A percentile compares a stretch with the other conserved stretches of the same genome.
Evolutionary conservation across 1,284 basidiomycete genomes (phyloP).

Genomic region (Puccinia triticina): DNA sequence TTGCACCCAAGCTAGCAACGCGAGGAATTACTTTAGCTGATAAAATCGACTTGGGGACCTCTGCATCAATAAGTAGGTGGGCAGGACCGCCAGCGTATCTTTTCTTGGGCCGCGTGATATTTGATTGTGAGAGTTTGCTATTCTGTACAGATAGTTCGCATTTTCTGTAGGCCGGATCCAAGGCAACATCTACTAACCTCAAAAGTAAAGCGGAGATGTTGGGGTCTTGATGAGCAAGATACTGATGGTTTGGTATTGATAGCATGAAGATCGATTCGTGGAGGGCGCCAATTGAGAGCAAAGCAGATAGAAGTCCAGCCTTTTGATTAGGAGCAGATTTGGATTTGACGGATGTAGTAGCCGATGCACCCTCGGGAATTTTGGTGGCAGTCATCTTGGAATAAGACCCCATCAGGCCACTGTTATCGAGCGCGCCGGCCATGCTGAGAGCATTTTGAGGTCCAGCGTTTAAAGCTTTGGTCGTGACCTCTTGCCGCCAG

Average conservation of each 20-base stretch:
- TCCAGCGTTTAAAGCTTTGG: conserved; percentile 30
- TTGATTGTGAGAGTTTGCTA: not conserved
- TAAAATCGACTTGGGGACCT: conserved; percentile 67
- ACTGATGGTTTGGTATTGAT: conserved; percentile 81
- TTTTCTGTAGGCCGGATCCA: conserved; percentile 43
- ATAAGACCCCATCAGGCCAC: conserved; percentile 3
- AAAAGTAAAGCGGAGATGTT: conserved; percentile 83
- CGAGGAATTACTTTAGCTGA: conserved; percentile 61
- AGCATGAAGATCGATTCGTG: conserved; percentile 77
- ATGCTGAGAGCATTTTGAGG: conserved; percentile 42
- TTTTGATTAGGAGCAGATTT: conserved; percentile 76
- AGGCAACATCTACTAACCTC: conserved; percentile 70
- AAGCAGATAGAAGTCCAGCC: conserved; percentile 74
- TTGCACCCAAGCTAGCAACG: conserved; percentile 73
- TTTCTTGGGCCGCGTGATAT: conserved; percentile 31
- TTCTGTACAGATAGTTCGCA: conserved; percentile 16
- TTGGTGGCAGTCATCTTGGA: conserved; percentile 53
- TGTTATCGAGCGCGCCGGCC: conserved; percentile 50
- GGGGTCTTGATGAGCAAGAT: conserved; percentile 62
- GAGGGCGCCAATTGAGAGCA: conserved; percentile 82
- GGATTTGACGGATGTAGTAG: not conserved
- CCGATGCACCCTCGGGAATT: not conserved
- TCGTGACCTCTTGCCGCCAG: conserved; percentile 41
- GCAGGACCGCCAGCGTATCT: conserved; percentile 29
- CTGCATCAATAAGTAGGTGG: conserved; percentile 62